These are phyloP conservation scores for Fusarium verrucosum DNA, from an alignment of 2,329 filamentous ascomycete species.

Conservation along the genomic window DNA sequence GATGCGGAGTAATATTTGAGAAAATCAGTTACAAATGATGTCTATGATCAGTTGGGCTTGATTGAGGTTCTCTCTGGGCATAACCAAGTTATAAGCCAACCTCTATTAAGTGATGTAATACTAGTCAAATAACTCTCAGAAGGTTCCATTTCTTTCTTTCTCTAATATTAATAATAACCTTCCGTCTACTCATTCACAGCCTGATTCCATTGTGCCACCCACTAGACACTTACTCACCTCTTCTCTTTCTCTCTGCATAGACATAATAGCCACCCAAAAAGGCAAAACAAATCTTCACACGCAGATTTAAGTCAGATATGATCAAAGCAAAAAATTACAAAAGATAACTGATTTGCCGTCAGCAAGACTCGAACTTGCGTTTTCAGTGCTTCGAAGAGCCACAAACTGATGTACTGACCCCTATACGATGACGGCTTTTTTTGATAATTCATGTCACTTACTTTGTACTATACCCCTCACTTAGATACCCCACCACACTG, in stretches of 20 bases:
- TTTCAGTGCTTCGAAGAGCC: constrained; percentile 36
- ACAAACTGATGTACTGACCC: constrained; percentile 40
- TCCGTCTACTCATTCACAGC: no score
- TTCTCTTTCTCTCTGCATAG: neutral
- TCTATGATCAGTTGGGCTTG: neutral
- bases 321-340: neutral
- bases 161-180: no score
- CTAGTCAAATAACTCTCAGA: no score
- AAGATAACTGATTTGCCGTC: constrained; percentile 25
- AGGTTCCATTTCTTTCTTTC: no score
- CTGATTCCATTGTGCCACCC: neutral
- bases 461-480: fast-evolving
- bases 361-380: constrained; percentile 41
- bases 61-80: neutral
- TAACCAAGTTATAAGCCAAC: neutral
- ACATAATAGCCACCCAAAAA: neutral
- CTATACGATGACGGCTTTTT: constrained; percentile 37
- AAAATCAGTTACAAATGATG: neutral
- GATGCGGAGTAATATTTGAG: neutral
- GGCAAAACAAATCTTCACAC: neutral
- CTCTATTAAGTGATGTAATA: no score
- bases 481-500: fast-evolving
- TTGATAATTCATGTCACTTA: neutral
- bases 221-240: neutral
- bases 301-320: fast-evolving